These are phyloP conservation scores for Termitomyces sp. DNA, from an alignment of 1,284 basidiomycete species.

Conservation along the genomic window DNA sequence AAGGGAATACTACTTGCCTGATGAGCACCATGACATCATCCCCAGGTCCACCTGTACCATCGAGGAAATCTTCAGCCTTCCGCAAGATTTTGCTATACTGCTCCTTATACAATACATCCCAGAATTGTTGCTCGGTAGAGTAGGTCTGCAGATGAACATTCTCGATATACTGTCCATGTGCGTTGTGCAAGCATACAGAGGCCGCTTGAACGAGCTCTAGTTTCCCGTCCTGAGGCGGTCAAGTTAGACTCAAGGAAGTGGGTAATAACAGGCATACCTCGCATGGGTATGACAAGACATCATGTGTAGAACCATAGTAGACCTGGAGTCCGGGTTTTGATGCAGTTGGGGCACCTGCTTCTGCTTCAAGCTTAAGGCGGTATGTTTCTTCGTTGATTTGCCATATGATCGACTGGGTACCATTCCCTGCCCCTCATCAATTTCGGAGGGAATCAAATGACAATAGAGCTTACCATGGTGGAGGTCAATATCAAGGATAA, in stretches of 20 bases:
- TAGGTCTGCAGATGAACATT: constrained; percentile 88
- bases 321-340: constrained; percentile 57
- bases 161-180: constrained; percentile 88
- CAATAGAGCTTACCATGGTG: constrained; percentile 63
- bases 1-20: constrained; percentile 47
- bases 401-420: constrained; percentile 90
- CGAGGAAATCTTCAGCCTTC: constrained; percentile 71
- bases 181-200: constrained; percentile 72
- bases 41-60: constrained; percentile 56
- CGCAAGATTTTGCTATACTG: constrained; percentile 69
- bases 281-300: constrained; percentile 89
- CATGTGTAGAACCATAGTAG: constrained; percentile 89
- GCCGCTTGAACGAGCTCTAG: constrained; percentile 77
- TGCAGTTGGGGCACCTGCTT: constrained; percentile 28
- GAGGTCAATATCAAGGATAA: constrained; percentile 92
- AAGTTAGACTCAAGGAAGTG: neutral
- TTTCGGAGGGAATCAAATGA: neutral
- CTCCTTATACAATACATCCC: constrained; percentile 63
- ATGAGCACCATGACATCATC: constrained; percentile 83
- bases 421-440: constrained; percentile 60
- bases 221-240: constrained; percentile 68
- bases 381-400: constrained; percentile 88
- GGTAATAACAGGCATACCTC: constrained; percentile 48
- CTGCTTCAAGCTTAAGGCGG: constrained; percentile 54
- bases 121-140: constrained; percentile 72